Base-by-base conservation (phyloP, 1,139 yeast genomes). In the Wickerhamomyces sp. region DNA sequence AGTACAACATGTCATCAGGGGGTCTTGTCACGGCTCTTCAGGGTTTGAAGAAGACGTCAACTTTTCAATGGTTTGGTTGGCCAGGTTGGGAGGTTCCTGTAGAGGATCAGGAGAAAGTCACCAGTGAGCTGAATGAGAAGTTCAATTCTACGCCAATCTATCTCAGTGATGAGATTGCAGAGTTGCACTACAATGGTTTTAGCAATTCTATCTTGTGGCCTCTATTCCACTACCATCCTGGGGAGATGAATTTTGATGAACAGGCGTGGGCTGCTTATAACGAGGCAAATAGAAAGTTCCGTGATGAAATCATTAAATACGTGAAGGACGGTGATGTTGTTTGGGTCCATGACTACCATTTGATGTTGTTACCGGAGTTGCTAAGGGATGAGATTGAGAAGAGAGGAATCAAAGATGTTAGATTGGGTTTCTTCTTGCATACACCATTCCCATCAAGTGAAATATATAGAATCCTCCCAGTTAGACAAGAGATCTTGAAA, bases 11-110 rank as follows among this genome's bases (percentile, higher is more conserved):
- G 96, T 88, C 96, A 11, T 85, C 96, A 4, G 99, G 99, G 14
- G 99, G 99, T 1, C 72, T 93, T 35, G 98, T 93, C 22, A 87
- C 97, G 2, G 98, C 97, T 0, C 66, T 93, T 28, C 95, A 89
- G 51, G 97, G 98, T 1, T 66, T 93, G 38, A 86, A 87, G 58
- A 85, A 86, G 51, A 65, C 81, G 11, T 80, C 91, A 12, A 82
- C 84, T 41, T 91, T 91, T 62, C 93, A 86, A 57, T 93, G 99
- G 99, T 78, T 86, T 51, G 99, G 99, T 15, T 93, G 99, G 99
- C 96, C 97, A 2, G 83, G 96, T 1, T 64, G 88, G 52, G 96
- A 88, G 52, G 70, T 93, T 8, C 95, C 95, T 2, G 84, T 69
- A 20, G 72, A 70, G 27, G 96, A 88, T 47, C 82, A 82, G 55